Evolutionary conservation across 345 rosid genomes (phyloP), one percentile per base, ranked within the genome.

Genomic region (Populus davidiana): DNA sequence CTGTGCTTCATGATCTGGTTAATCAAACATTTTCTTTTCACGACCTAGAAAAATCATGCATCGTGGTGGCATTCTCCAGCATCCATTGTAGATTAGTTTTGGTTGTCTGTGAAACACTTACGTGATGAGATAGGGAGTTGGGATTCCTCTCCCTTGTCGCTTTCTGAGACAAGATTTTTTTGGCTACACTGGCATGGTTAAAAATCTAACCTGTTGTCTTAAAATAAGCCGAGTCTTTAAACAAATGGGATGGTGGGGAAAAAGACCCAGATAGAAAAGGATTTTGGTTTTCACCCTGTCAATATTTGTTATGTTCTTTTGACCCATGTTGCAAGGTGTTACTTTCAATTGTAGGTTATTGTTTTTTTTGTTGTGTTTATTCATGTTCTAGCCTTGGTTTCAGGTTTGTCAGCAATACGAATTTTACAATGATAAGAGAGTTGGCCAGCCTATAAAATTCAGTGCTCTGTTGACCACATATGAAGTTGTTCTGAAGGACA

Each of bases 371-470:
- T 11, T 63, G 9, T 67, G 39, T 11, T 20, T 52, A 50, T 54
- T 4, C 54, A 2, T 59, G 63, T 59, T 29, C 67, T 8, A 47
- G 23, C 23, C 39, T 20, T 49, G 23, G 35, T 61, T 44, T 79
- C 88, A 96, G 99, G 98, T 96, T 64, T 96, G 99, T 80, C 97
- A 96, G 90, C 97, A 94, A 78, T 90, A 89, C 68, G 98, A 96
- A 73, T 96, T 96, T 79, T 88, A 87, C 85, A 91, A 91, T 82
- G 93, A 96, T 69, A 96, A 93, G 88, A 92, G 89, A 86, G 86
- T 86, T 50, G 93, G 97, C 69, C 85, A 93, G 79, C 93, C 97
- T 73, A 92, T 89, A 82, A 96, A 94, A 83, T 96, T 94, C 81
- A 94, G 87, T 84, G 69, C 97, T 5, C 86, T 96, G 75, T 82